Evolutionary conservation across 1,284 basidiomycete genomes (phyloP).

Genomic region (Tylopilus sp.): DNA sequence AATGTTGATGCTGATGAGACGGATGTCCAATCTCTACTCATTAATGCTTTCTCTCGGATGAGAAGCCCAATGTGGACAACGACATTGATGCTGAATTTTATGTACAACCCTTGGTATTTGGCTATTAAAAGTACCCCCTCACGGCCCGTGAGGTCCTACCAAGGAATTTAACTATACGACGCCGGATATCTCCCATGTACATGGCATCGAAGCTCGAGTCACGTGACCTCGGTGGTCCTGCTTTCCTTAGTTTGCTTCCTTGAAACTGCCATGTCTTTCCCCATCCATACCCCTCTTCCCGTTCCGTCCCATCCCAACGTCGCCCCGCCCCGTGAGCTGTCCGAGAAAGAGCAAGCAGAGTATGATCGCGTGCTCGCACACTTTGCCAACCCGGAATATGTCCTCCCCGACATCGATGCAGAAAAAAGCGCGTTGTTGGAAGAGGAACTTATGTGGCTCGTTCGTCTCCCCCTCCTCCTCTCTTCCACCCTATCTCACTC

Average conservation of each 20-base stretch:
- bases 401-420: conserved; percentile 42
- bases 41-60: too few relatives aligned
- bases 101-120: too few relatives aligned
- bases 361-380: conserved; percentile 56
- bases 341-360: conserved; percentile 47
- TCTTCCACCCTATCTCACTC: neutral
- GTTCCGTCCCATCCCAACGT: conserved; percentile 29
- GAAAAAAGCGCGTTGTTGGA: conserved; percentile 52
- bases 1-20: too few relatives aligned
- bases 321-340: conserved; percentile 38
- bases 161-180: too few relatives aligned
- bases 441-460: conserved; percentile 73
- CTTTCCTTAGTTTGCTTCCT: conserved; percentile 1
- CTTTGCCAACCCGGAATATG: conserved; percentile 52
- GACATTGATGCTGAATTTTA: too few relatives aligned
- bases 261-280: conserved; percentile 7
- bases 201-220: too few relatives aligned
- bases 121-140: too few relatives aligned
- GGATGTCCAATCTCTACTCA: too few relatives aligned
- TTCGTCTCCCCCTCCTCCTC: conserved; percentile 29
- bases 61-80: too few relatives aligned
- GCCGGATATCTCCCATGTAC: too few relatives aligned
- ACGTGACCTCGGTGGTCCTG: too few relatives aligned
- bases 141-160: too few relatives aligned
- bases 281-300: conserved; percentile 25